Conservation (phyloP, 1,139 yeast genomes). For the Entelexis sorbosivorans region DNA sequence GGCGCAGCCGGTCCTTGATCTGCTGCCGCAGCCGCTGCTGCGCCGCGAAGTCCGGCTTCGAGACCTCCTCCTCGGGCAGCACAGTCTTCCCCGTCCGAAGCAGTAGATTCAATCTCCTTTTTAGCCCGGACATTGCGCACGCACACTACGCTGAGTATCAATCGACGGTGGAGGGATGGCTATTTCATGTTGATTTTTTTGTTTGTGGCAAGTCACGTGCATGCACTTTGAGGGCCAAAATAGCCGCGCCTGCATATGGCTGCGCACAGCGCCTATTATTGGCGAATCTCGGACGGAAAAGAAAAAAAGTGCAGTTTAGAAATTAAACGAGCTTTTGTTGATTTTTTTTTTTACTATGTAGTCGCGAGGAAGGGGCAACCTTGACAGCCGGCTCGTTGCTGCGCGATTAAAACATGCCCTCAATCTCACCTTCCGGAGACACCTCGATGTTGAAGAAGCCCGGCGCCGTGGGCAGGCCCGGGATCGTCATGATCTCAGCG, state of each 20-base stretch:
- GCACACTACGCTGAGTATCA: not conserved
- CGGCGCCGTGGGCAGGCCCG: constrained; percentile 93
- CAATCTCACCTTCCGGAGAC: constrained; percentile 82
- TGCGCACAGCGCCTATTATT: no score
- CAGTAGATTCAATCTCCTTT: constrained; percentile 11
- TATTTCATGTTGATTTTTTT: not conserved
- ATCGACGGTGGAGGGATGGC: not conserved
- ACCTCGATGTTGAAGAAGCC: constrained; percentile 97
- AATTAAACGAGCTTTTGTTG: no score
- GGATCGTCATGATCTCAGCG: constrained; percentile 94
- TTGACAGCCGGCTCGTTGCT: no score
- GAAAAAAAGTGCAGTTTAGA: no score
- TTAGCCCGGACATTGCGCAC: constrained; percentile 10
- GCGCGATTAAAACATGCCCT: constrained; percentile 62
- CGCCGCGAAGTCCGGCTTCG: constrained; percentile 10
- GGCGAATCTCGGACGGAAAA: no score
- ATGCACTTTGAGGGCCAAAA: no score
- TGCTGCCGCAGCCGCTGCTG: constrained; percentile 14
- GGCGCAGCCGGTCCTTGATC: constrained; percentile 14
- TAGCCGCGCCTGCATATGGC: no score
- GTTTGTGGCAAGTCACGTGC: not conserved
- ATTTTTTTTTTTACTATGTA: no score
- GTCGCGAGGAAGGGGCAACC: no score
- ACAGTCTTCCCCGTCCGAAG: constrained; percentile 5
- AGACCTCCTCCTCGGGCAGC: constrained; percentile 3